Percentiles rank a stretch among this genome's conserved stretches.
Conservation (phyloP, 2,329 filamentous ascomycete genomes). For the Endocalyx cinctus region DNA sequence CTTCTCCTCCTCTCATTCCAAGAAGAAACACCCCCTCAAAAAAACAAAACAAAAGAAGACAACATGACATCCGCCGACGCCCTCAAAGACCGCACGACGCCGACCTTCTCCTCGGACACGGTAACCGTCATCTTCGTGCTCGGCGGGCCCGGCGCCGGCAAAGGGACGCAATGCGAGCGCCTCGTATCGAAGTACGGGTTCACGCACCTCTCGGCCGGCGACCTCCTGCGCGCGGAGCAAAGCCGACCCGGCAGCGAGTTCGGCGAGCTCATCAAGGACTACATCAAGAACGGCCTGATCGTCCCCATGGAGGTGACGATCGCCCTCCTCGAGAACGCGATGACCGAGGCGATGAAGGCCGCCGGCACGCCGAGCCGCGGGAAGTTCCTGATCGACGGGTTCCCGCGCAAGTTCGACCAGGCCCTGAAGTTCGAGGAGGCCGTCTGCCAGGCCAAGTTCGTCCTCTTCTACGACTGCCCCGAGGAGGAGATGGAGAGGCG, state of each 20-base stretch:
- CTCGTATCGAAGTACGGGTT: slow-evolving; percentile 87
- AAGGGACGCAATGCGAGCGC: slow-evolving; percentile 90
- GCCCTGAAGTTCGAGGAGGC: slow-evolving; percentile 87
- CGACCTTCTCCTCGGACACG: slow-evolving; percentile 69
- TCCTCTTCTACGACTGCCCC: slow-evolving; percentile 91
- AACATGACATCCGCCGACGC: slow-evolving; percentile 36
- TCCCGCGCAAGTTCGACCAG: slow-evolving; percentile 97
- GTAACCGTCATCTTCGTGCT: slow-evolving; percentile 97
- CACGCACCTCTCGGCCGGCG: slow-evolving; percentile 87
- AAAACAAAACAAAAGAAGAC: slow-evolving; percentile 12
- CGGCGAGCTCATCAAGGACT: slow-evolving; percentile 84
- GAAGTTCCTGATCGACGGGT: slow-evolving; percentile 76
- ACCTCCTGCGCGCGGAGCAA: slow-evolving; percentile 91
- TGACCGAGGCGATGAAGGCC: slow-evolving; percentile 40
- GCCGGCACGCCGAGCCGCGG: slow-evolving; percentile 28
- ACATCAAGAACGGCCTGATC: slow-evolving; percentile 92
- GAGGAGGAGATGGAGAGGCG: slow-evolving; percentile 83
- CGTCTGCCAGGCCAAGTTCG: slow-evolving; percentile 78
- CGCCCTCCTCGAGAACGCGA: slow-evolving; percentile 87
- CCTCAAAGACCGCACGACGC: slow-evolving; percentile 39
- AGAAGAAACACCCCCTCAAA: too few species aligned
- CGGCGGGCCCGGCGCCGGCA: slow-evolving; percentile 90
- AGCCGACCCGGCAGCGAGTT: slow-evolving; percentile 81
- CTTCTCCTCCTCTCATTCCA: too few species aligned
- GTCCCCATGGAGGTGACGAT: slow-evolving; percentile 99